A percentile compares a stretch with the other conserved stretches of the same genome.
Evolutionary conservation across 495 filamentous ascomycete genomes (phyloP).

Genomic region (Penicillium verhagenii): DNA sequence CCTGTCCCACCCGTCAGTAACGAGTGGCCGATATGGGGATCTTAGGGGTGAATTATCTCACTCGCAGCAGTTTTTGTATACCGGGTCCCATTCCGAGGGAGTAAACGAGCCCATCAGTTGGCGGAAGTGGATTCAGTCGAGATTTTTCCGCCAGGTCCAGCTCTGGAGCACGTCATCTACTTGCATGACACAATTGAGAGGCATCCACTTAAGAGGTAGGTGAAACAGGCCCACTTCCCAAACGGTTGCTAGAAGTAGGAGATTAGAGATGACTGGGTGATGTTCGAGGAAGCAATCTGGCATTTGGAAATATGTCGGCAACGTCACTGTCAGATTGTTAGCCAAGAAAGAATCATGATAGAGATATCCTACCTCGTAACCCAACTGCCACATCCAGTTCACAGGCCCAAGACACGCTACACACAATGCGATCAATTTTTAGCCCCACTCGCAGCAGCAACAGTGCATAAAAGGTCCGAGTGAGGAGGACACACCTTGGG

Average conservation of each 20-base stretch:
- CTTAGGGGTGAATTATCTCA: background rate
- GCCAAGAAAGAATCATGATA: background rate
- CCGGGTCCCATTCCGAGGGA: background rate
- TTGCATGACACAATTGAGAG: slow-evolving; percentile 1
- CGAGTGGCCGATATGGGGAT: background rate
- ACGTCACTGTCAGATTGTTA: background rate
- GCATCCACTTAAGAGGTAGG: background rate
- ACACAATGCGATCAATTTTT: background rate
- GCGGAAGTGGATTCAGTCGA: slow-evolving; percentile 10
- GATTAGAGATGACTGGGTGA: too few species aligned
- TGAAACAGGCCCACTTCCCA: background rate
- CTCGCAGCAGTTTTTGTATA: slow-evolving; percentile 3
- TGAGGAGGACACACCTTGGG: background rate
- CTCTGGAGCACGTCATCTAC: background rate
- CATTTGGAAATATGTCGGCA: slow-evolving; percentile 5
- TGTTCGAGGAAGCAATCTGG: background rate
- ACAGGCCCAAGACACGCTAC: slow-evolving; percentile 5
- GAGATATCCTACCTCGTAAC: background rate
- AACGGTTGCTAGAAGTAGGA: slow-evolving; percentile 1
- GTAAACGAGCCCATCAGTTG: background rate
- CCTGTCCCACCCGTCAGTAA: background rate
- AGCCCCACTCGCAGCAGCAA: too few species aligned
- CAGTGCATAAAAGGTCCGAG: background rate
- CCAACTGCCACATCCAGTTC: slow-evolving; percentile 10
- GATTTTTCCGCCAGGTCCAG: background rate